Evolutionary conservation across 208 protist genomes (phyloP), one percentile per base, ranked within the genome.

Genomic region (Trypanosoma rangeli): DNA sequence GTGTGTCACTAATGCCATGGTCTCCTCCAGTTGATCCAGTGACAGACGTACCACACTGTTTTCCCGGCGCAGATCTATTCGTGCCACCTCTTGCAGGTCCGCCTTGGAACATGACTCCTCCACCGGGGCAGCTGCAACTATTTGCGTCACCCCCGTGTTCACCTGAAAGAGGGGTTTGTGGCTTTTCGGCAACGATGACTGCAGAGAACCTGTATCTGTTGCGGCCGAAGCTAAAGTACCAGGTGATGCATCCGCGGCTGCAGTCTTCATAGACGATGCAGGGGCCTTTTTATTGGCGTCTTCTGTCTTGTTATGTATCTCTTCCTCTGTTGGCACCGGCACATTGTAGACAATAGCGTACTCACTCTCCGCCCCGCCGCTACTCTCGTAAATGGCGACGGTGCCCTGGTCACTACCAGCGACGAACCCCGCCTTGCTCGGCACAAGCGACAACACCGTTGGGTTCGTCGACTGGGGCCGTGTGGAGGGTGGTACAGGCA

Each of bases 11-110:
- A 92, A 71, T 29, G 79, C 89, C 52, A 94, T 75, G 10, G 71
- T 82, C 64, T 90, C 80, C 68, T 92, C 89, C 13, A 74, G 62
- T 58, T 90, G 76, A 68, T 94, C 82, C 52, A 94, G 77, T 28
- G 86, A 82, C 52, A 94, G 35, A 59, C 70, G 73, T 7, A 79
- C 65, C 16, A 94, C 78, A 46, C 75, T 82, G 76, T 79, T 76
- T 50, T 68, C 67, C 24, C 50, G 59, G 46, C 39, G 52, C 49
- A 67, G 26, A 24, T 70, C 64, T 10, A 33, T 10, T 5, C 70
- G 73, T 22, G 24, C 49, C n/a, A 35, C 37, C 49, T 67, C 59
- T 22, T 28, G n/a, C 63, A 68, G 20, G 26, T 26, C 28, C 24
- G 58, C 22, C 20, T 44, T 26, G 33, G 33, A 42, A 56, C 49